Percentiles rank a stretch among this genome's conserved stretches.
Evolutionary conservation across 257 asterid species (phyloP).

Genomic region (Solanum arcanum): DNA sequence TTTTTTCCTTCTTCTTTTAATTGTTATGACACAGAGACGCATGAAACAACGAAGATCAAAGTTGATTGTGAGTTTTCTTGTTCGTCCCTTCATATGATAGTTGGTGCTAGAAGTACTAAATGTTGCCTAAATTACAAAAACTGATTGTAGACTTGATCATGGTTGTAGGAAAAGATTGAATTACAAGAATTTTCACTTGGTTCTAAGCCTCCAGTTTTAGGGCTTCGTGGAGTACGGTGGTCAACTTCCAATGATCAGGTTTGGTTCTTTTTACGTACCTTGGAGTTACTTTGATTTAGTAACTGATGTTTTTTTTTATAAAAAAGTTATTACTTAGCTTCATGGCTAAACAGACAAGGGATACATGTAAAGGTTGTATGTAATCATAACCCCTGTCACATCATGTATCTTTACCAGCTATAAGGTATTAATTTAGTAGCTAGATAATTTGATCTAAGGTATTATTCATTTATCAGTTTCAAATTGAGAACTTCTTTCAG

Average conservation of each 20-base stretch:
- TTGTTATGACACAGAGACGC: slow-evolving; percentile 57
- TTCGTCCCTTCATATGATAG: slow-evolving; percentile 2
- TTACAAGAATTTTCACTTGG: slow-evolving; percentile 85
- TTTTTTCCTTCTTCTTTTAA: not conserved
- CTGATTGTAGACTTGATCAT: not conserved
- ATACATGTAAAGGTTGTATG: not conserved
- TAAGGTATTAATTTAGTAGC: not conserved
- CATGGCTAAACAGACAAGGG: not conserved
- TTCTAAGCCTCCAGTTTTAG: slow-evolving; percentile 73
- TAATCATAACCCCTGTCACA: not conserved
- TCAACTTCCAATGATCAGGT: slow-evolving; percentile 85
- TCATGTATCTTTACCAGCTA: not conserved
- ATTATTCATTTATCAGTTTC: not conserved
- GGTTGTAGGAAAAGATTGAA: slow-evolving; percentile 74
- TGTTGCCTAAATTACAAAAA: not conserved
- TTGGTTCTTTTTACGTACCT: slow-evolving; percentile 18
- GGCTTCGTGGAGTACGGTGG: slow-evolving; percentile 86
- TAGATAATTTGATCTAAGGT: not conserved
- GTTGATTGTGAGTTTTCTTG: slow-evolving; percentile 61
- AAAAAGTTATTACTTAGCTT: not conserved
- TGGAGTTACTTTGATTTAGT: not conserved
- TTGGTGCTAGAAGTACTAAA: slow-evolving; percentile 1
- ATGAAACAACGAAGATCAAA: slow-evolving; percentile 73
- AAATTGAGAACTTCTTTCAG: not conserved
- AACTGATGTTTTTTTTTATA: not conserved